Evolutionary conservation across 2,329 filamentous ascomycete genomes (phyloP).

Genomic region (Penicillium hesseltinei): DNA sequence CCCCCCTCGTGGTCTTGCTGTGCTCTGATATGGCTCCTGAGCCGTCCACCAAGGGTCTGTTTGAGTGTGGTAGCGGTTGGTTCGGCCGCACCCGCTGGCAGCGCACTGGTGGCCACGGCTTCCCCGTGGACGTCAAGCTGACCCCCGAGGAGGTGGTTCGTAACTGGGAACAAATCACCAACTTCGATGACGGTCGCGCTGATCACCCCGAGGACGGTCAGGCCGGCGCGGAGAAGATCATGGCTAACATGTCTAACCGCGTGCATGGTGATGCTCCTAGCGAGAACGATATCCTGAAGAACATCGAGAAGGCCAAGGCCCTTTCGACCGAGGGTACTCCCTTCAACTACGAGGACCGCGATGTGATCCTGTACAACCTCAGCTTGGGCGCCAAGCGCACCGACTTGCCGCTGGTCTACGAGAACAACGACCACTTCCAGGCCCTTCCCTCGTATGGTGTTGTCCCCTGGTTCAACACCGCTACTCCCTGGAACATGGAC

Average conservation of each 20-base stretch:
- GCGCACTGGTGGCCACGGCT: constrained; percentile 81
- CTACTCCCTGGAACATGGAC: constrained; percentile 73
- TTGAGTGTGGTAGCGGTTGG: constrained; percentile 95
- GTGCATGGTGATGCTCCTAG: constrained; percentile 48
- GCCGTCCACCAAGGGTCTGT: constrained; percentile 79
- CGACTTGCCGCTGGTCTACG: constrained; percentile 84
- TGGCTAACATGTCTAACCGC: constrained; percentile 83
- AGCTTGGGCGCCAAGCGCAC: constrained; percentile 88
- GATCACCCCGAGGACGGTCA: constrained; percentile 80
- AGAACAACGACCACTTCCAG: constrained; percentile 89
- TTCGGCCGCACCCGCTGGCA: constrained; percentile 91
- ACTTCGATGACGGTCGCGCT: constrained; percentile 83
- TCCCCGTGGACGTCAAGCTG: constrained; percentile 80
- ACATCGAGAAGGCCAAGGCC: constrained; percentile 74
- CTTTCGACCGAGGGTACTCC: constrained; percentile 69
- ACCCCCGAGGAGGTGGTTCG: constrained; percentile 80
- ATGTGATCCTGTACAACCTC: constrained; percentile 93
- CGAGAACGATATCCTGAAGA: constrained; percentile 66
- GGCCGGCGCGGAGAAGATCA: constrained; percentile 74
- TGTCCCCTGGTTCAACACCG: constrained; percentile 85
- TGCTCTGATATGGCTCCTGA: constrained; percentile 83
- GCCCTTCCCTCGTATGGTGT: constrained; percentile 93
- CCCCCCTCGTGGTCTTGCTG: constrained; percentile 84
- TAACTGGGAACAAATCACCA: constrained; percentile 73
- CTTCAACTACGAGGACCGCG: constrained; percentile 80